phyloP scores from a whole-genome alignment of 495 filamentous ascomycete genomes.

The Saxophila tyrrhenica region DNA sequence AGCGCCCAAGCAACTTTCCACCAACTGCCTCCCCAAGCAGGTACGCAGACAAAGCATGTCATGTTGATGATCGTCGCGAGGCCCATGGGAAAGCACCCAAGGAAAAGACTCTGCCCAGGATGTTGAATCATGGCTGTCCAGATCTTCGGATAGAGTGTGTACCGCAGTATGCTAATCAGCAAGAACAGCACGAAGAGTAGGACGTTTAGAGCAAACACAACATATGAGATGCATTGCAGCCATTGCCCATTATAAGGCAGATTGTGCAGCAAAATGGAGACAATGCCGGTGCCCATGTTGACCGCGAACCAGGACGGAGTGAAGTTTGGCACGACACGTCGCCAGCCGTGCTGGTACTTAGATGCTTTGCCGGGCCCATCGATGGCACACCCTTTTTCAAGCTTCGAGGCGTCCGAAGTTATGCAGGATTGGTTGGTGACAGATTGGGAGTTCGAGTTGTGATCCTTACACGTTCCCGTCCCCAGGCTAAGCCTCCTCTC shows the following conservation, averaged over 20 bases:
- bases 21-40: constrained; percentile 37
- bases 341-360: constrained; percentile 9
- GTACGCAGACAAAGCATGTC: constrained; percentile 44
- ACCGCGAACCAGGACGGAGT: constrained; percentile 38
- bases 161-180: constrained; percentile 41
- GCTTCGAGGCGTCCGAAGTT: no score
- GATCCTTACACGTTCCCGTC: no score
- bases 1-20: constrained; percentile 34
- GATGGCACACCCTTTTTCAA: no score
- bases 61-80: constrained; percentile 52
- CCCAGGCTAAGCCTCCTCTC: no score
- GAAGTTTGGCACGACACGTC: constrained; percentile 17
- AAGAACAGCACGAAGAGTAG: constrained; percentile 37
- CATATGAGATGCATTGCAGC: constrained; percentile 43
- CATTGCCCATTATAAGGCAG: constrained; percentile 45
- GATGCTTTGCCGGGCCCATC: no score
- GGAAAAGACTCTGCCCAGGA: constrained; percentile 48
- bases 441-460: no score
- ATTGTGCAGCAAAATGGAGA: constrained; percentile 46
- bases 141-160: constrained; percentile 46
- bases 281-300: constrained; percentile 57
- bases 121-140: constrained; percentile 46
- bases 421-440: no score
- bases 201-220: constrained; percentile 46
- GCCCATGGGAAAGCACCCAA: constrained; percentile 53